Conservation (phyloP, 2,329 filamentous ascomycete species). For the Fusarium sacchari region DNA sequence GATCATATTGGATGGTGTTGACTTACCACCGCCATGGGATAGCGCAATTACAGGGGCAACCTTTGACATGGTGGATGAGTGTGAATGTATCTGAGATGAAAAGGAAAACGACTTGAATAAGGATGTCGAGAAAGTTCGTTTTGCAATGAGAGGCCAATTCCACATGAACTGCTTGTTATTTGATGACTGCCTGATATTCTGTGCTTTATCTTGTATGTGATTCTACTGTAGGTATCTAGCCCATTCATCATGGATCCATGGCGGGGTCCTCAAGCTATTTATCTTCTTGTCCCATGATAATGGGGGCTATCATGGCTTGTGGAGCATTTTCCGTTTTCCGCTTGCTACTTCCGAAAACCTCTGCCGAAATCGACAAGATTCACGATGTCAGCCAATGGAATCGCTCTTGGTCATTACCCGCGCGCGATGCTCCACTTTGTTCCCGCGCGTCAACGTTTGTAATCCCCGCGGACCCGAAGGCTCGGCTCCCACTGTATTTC, state of each 20-base stretch:
- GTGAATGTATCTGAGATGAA: neutral
- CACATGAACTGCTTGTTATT: conserved; percentile 16
- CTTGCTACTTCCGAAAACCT: conserved; percentile 16
- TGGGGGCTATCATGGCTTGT: conserved; percentile 36
- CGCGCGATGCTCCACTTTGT: conserved; percentile 40
- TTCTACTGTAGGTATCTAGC: neutral
- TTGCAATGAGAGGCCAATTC: conserved; percentile 6
- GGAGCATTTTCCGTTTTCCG: conserved; percentile 25
- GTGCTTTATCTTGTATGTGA: neutral
- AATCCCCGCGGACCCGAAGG: conserved; percentile 25
- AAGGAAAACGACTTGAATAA: neutral
- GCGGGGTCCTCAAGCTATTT: conserved; percentile 28
- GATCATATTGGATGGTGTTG: neutral
- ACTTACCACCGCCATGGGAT: conserved; percentile 59
- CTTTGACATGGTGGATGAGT: conserved; percentile 48
- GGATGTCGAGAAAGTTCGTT: conserved; percentile 12
- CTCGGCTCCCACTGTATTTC: neutral
- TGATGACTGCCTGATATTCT: neutral
- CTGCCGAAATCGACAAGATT: neutral
- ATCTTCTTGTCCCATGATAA: conserved; percentile 19
- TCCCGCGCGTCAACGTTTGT: conserved; percentile 21
- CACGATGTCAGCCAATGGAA: conserved; percentile 1
- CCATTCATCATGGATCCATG: neutral
- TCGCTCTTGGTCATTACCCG: conserved; percentile 42
- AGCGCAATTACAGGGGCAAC: conserved; percentile 58